Conservation (phyloP, 441 rosid species). For the Eruca vesicaria region DNA sequence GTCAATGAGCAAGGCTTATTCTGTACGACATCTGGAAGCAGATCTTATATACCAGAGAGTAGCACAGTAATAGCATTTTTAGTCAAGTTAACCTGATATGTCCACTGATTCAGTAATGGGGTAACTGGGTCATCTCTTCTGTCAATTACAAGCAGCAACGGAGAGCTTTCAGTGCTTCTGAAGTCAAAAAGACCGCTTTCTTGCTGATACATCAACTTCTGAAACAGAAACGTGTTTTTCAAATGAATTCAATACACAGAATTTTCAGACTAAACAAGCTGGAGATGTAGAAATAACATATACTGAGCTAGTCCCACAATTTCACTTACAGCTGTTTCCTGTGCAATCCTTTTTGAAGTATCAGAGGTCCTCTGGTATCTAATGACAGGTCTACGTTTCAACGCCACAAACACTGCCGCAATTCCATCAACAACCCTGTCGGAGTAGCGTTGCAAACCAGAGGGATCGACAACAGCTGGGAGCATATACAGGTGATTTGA, state of each 20-base stretch:
- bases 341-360: conserved; percentile 94
- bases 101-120: conserved; percentile 93
- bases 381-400: conserved; percentile 90
- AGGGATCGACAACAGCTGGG: conserved; percentile 93
- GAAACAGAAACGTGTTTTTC: conserved; percentile 33
- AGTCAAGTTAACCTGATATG: conserved; percentile 67
- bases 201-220: conserved; percentile 97
- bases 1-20: conserved; percentile 25
- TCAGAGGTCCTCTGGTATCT: conserved; percentile 95
- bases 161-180: conserved; percentile 84
- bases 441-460: conserved; percentile 77
- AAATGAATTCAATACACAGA: not conserved
- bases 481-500: conserved; percentile 83
- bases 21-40: conserved; percentile 22
- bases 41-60: conserved; percentile 11
- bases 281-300: too few relatives aligned
- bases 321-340: conserved; percentile 80
- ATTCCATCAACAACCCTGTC: conserved; percentile 90
- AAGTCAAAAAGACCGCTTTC: conserved; percentile 95
- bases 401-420: conserved; percentile 75
- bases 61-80: not conserved
- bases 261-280: not conserved
- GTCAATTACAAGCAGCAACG: conserved; percentile 76
- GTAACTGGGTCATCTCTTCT: conserved; percentile 97
- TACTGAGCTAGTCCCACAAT: not conserved